A percentile compares a stretch with the other conserved stretches of the same genome.
Conservation (phyloP, 73 alveolate species). For the Halteria grandinella region DNA sequence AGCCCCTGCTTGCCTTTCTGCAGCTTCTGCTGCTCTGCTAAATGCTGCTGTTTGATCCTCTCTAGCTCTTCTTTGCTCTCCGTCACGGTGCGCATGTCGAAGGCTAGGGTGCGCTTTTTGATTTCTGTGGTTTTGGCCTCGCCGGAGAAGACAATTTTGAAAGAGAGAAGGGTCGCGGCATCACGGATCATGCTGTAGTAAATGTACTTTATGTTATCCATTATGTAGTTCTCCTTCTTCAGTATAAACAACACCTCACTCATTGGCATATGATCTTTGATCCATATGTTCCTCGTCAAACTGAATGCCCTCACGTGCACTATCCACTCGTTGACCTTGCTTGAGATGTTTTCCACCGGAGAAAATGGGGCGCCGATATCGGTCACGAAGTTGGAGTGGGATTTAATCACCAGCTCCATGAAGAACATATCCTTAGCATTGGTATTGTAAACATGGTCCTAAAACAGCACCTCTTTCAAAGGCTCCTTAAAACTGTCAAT, state of each 20-base stretch:
- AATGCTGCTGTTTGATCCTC: neutral
- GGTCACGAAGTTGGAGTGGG: conserved; percentile 34
- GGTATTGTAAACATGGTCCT: conserved; percentile 52
- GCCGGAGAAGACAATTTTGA: conserved; percentile 49
- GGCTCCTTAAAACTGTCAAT: conserved; percentile 51
- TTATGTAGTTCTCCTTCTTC: conserved; percentile 29
- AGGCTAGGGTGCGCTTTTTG: conserved; percentile 42
- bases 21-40: neutral
- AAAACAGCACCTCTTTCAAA: conserved; percentile 48
- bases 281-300: conserved; percentile 69
- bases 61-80: conserved; percentile 47
- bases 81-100: conserved; percentile 28
- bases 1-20: neutral
- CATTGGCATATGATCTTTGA: conserved; percentile 59
- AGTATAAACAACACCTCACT: conserved; percentile 27
- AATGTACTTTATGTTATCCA: conserved; percentile 9
- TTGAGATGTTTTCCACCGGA: conserved; percentile 5
- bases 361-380: conserved; percentile 14
- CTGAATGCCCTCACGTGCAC: conserved; percentile 57
- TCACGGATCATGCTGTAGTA: conserved; percentile 71
- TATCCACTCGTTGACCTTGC: conserved; percentile 20
- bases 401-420: conserved; percentile 54
- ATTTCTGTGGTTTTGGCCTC: conserved; percentile 51
- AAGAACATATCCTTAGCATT: conserved; percentile 63
- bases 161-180: conserved; percentile 53